phyloP scores from a whole-genome alignment of 1,139 yeast species.

The Zygosaccharomyces sapae region DNA sequence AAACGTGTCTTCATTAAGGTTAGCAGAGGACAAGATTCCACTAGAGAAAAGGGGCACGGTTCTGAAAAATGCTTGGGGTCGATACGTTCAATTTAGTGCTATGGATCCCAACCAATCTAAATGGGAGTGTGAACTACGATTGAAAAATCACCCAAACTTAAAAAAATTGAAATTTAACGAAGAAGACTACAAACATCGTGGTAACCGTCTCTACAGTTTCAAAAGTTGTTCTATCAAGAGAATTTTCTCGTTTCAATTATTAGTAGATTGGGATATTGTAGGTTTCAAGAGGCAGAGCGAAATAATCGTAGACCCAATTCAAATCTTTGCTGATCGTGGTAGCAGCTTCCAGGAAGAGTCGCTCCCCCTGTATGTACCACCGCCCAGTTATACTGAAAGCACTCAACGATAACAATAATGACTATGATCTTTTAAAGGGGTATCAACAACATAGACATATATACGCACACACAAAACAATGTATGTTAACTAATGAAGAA shows the following conservation, averaged over 20 bases:
- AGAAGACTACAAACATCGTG: slow-evolving; percentile 33
- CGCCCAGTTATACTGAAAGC: slow-evolving; percentile 13
- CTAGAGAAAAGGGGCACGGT: slow-evolving; percentile 7
- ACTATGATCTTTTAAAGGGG: slow-evolving; percentile 2
- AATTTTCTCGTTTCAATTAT: slow-evolving; percentile 27
- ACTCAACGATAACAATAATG: background rate
- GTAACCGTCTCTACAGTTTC: slow-evolving; percentile 32
- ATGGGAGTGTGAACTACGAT: slow-evolving; percentile 25
- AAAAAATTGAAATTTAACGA: slow-evolving; percentile 29
- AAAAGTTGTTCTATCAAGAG: slow-evolving; percentile 31
- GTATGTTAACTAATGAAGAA: slow-evolving; percentile 1
- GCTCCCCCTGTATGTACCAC: slow-evolving; percentile 14
- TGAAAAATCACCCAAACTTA: slow-evolving; percentile 23
- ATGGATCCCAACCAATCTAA: slow-evolving; percentile 11
- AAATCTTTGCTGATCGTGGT: slow-evolving; percentile 23
- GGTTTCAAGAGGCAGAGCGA: slow-evolving; percentile 24
- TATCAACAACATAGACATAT: background rate
- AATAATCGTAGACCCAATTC: slow-evolving; percentile 23
- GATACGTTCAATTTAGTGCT: slow-evolving; percentile 3
- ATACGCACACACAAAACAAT: background rate
- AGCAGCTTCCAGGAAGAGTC: slow-evolving; percentile 8
- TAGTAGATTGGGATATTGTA: slow-evolving; percentile 27
- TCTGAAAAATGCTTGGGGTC: slow-evolving; percentile 8
- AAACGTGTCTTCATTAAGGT: slow-evolving; percentile 27
- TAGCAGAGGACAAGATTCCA: slow-evolving; percentile 17